Evolutionary conservation across 371 early-diverging fungal genomes (phyloP), one percentile per base, ranked within the genome.

Genomic region (Mortierella sp.): DNA sequence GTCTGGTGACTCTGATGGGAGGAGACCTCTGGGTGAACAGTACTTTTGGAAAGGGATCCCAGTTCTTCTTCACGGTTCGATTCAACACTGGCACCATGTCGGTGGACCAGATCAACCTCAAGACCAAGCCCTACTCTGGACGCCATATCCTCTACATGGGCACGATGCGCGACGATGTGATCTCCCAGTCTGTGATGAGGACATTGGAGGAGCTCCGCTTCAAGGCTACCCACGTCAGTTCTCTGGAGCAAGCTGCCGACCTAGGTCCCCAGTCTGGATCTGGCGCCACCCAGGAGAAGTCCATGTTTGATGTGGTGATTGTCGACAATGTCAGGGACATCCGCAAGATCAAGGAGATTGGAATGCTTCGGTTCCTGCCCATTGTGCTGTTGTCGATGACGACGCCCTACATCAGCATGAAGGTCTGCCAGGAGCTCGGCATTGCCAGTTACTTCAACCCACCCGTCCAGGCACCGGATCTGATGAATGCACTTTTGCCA

Each of bases 1-100:
- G 93, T 55, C 89, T 97, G 10, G 95, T 94, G 32, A 89, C 92
- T 56, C 81, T 96, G 56, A 95, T 97, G 93, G 96, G 95, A 35
- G 98, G 97, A 43, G 88, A 92, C 75, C 90, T 97, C 38, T 93
- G 94, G 92, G 96, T 96, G 11, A 91, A 92, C 79, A 93, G 94
- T 58, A 91, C 88, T 24, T 92, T 90, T 76, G 94, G 94, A 24
- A 87, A 90, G 71, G 95, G 96, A 18, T 95, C 95, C 0, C 90
- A 92, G 80, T 96, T 96, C 87, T 94, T 91, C 85, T 96, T 96
- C 72, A 93, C 93, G 4, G 87, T 93, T 65, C 88, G 90, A 46
- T 88, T 93, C 60, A 88, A 87, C 27, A 79, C 84, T 11, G 89
- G 88, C 32, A 75, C 81, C 29, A 88, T 89, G 83, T 80, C 76